Base-by-base conservation (phyloP, 805 yeast genomes). In the Candida cerambycidarum region DNA sequence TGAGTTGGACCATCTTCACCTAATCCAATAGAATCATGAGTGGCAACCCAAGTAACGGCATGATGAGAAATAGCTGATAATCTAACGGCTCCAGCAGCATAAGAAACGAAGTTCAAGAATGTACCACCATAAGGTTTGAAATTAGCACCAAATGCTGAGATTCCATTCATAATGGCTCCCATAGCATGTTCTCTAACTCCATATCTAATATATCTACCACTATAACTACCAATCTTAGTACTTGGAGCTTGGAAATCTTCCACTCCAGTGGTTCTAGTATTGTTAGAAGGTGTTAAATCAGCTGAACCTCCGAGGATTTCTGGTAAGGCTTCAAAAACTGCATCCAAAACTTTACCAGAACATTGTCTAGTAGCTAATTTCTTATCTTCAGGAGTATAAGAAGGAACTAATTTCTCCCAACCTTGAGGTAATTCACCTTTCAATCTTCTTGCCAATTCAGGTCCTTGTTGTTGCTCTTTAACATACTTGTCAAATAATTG, bases 181-280 rank as follows among this genome's bases (percentile, higher is more conserved):
- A 92, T 89, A 68, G 87, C 97, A 73, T 92, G 98, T 78, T 92
- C 99, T 73, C 99, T 85, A 53, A 92, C 96, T 82, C 99, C 99
- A 68, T 84, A 92, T 75, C 97, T 84, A 69, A 92, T 77, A 76
- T 92, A 92, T 66, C 96, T 84, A 64, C 99, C 99, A 44, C 80
- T 52, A 76, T 84, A 90, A 61, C 80, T 80, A 68, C 98, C 98
- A 53, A 88, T 72, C 36, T 82, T 82, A 46, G 88, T 70, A 44
- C 80, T 61, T 43, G 89, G 86, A 43, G 93, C 87, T 79, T 93
- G 97, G 90, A 90, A 92, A 70, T 90, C 96, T 53, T 79, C 79
- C 49, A 93, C 89, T 50, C 73, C 83, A 57, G 78, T 66, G 77
- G 92, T 80, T 78, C 95, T 82, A 61, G 98, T 90, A 74, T 88